Base-by-base conservation (phyloP, 83 land plant species). In the Picea abies region DNA sequence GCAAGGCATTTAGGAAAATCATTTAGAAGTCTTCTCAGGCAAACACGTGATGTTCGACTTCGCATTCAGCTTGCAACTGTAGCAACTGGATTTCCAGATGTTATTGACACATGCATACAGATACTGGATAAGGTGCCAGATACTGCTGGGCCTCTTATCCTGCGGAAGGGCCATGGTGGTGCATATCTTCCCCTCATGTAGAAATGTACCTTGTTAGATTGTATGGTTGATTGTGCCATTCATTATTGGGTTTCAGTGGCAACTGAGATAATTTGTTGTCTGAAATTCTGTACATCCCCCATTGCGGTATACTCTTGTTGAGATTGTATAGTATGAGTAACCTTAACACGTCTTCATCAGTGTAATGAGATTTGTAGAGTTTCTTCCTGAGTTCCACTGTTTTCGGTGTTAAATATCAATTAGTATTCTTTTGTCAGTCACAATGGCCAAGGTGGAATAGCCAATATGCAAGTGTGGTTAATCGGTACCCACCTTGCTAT, bases 141-240 rank as follows among this genome's bases (percentile, higher is more conserved):
- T 19, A 93, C 86, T 68, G 99, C 96, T 10, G 99, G 96, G n/a
- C 99, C 98, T 4, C 91, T 96, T 60, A 88, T 97, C 20, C 81
- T 97, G 56, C 86, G 94, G 80, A 95, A 87, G 83, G 99, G 98
- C 3, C 99, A 97, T 85, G 99, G 99, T 77, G 98, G 99, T 67
- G 89, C 91, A 6, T 97, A 97, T 83, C 92, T 97, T 29, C 98
- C 99, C 29, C 85, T 97, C 26, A 95, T 97, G 96, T 97, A 90
- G 86, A 79, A 73, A n/a, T 73, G 47, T n/a, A 47, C 39, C 58
- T 41, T 9, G 15, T 73, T 23, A 73, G 77, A 22, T 73, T 41
- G 29, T 47, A 15, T 72, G 49, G 76, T 41, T 52, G 19, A 73
- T 73, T 73, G 47, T 73, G n/a, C 47, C 16, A 47, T 73, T 73